A percentile compares a stretch with the other conserved stretches of the same genome.
Evolutionary conservation across 345 rosid genomes (phyloP).

Genomic region (Syzygium jambos): DNA sequence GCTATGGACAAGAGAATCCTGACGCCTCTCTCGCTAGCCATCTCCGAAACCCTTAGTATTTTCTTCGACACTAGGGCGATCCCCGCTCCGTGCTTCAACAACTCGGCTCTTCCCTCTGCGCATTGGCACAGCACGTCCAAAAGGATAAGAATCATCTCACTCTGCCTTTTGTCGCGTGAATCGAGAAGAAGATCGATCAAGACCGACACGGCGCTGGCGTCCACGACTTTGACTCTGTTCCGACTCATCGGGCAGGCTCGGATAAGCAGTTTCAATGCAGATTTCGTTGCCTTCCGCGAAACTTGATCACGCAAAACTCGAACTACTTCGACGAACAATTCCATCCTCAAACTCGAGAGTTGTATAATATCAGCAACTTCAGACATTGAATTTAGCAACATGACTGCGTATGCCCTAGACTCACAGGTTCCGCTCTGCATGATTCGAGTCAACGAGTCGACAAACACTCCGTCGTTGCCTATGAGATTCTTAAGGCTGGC

Average conservation of each 20-base stretch:
- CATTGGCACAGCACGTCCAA: constrained; percentile 52
- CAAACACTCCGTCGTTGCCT: constrained; percentile 27
- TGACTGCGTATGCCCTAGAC: constrained; percentile 42
- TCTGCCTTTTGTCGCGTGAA: constrained; percentile 29
- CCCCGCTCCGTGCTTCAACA: constrained; percentile 54
- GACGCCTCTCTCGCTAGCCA: constrained; percentile 55
- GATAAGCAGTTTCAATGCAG: constrained; percentile 41
- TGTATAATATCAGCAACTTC: constrained; percentile 55
- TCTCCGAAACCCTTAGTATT: constrained; percentile 60
- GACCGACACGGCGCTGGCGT: constrained; percentile 42
- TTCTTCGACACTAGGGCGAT: constrained; percentile 68
- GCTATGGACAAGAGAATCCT: constrained; percentile 50
- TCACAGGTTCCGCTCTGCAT: constrained; percentile 37
- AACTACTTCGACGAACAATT: constrained; percentile 38
- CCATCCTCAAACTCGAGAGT: constrained; percentile 18
- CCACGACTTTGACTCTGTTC: constrained; percentile 58
- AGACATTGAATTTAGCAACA: constrained; percentile 28
- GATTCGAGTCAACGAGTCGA: constrained; percentile 38
- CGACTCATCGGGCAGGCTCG: constrained; percentile 53
- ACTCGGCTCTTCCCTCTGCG: constrained; percentile 76
- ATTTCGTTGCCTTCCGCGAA: constrained; percentile 52
- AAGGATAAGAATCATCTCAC: constrained; percentile 39
- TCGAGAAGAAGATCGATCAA: constrained; percentile 68
- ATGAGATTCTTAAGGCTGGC: constrained; percentile 43
- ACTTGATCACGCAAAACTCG: constrained; percentile 44